These are phyloP conservation scores for Termitomyces heimii DNA, from an alignment of 768 basidiomycete genomes.

Conservation along the genomic window DNA sequence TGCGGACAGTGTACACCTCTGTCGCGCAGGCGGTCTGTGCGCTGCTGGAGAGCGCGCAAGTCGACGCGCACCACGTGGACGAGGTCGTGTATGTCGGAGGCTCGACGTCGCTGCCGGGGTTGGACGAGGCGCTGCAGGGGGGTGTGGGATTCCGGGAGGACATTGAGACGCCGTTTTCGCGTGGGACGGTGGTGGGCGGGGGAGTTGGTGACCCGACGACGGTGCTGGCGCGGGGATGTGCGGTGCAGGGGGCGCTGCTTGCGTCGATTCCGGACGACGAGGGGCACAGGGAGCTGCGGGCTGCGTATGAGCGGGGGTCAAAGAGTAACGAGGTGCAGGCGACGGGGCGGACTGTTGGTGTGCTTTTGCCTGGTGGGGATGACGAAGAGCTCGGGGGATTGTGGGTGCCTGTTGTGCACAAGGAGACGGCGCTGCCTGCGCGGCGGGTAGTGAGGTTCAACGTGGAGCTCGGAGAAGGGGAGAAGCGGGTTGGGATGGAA, in stretches of 20 bases:
- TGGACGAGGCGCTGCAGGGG: conserved; percentile 51
- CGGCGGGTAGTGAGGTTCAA: conserved; percentile 56
- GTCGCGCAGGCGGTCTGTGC: conserved; percentile 45
- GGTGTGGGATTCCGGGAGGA: conserved; percentile 53
- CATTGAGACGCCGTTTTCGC: conserved; percentile 58
- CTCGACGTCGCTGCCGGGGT: conserved; percentile 65
- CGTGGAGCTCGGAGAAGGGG: conserved; percentile 36
- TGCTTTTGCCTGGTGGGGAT: conserved; percentile 52
- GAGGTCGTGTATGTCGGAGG: conserved; percentile 82
- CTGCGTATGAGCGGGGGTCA: conserved; percentile 35
- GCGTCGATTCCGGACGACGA: conserved; percentile 38
- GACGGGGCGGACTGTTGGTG: conserved; percentile 57
- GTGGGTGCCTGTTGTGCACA: conserved; percentile 61
- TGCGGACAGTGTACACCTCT: conserved; percentile 51
- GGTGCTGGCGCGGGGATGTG: conserved; percentile 71
- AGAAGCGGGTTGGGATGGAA: conserved; percentile 53
- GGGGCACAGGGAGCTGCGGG: conserved; percentile 43
- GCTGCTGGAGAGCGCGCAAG: conserved; percentile 42
- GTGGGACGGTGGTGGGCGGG: conserved; percentile 64
- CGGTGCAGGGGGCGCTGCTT: conserved; percentile 65
- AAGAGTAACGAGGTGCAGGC: conserved; percentile 41
- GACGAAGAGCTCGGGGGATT: conserved; percentile 49
- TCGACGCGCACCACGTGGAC: conserved; percentile 66
- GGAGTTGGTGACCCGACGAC: conserved; percentile 76
- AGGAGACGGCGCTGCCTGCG: conserved; percentile 68